Percentiles rank a stretch among this genome's conserved stretches.
These are phyloP conservation scores for Ophioceras dolichostomum DNA, from an alignment of 2,329 filamentous ascomycete genomes.

Conservation along the genomic window DNA sequence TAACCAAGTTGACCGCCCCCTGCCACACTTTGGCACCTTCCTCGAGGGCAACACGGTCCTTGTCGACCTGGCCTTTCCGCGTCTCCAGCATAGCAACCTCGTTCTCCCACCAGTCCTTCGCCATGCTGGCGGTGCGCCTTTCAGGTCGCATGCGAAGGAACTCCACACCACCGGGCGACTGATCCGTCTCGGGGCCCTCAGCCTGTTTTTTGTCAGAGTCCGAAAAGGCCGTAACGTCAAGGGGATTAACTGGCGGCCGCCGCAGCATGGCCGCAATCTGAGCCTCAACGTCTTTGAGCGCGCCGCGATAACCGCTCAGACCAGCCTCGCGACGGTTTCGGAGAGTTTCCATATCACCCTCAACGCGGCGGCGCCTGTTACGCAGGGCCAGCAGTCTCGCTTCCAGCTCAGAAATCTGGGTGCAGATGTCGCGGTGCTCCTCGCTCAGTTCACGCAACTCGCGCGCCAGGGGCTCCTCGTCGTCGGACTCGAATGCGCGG, in stretches of 20 bases:
- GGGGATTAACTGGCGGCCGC: constrained; percentile 39
- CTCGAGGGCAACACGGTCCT: constrained; percentile 52
- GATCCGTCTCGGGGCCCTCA: constrained; percentile 7
- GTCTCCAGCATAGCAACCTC: constrained; percentile 45
- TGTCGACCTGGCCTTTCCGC: constrained; percentile 42
- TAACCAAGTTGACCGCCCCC: constrained; percentile 44
- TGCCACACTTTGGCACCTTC: constrained; percentile 58
- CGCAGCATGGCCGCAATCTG: constrained; percentile 48
- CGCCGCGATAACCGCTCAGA: constrained; percentile 59
- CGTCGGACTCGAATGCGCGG: constrained; percentile 37
- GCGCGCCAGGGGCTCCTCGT: constrained; percentile 43
- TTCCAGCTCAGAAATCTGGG: constrained; percentile 55
- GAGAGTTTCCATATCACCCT: constrained; percentile 47
- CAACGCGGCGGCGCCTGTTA: constrained; percentile 44
- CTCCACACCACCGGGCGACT: constrained; percentile 29
- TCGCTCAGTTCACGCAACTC: constrained; percentile 48
- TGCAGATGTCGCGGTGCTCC: constrained; percentile 40
- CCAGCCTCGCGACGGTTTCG: constrained; percentile 56
- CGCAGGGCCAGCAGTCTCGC: constrained; percentile 49
- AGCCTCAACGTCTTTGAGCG: constrained; percentile 51
- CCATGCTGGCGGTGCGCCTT: constrained; percentile 58
- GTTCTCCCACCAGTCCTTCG: constrained; percentile 56
- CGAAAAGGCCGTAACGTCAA: constrained; percentile 32
- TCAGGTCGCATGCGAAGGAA: constrained; percentile 51
- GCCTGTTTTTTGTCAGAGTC: too few relatives aligned